Evolutionary conservation across 2,329 filamentous ascomycete species (phyloP).

Genomic region (Ophiostoma sp.): DNA sequence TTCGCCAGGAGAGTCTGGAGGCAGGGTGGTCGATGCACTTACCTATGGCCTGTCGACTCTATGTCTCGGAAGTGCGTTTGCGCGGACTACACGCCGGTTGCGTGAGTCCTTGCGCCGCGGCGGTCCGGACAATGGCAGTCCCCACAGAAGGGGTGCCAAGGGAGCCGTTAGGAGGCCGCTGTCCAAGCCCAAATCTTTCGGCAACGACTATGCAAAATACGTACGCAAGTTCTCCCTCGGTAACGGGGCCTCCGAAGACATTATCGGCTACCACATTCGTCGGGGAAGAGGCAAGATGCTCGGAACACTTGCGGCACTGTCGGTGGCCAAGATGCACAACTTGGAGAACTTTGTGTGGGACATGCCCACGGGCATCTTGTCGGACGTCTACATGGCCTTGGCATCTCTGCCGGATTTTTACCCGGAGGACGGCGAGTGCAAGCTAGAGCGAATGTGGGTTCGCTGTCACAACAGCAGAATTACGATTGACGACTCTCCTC

Average conservation of each 20-base stretch:
- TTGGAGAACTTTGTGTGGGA: conserved; percentile 82
- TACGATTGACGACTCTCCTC: not conserved
- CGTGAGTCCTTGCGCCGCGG: conserved; percentile 22
- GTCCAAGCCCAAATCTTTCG: conserved; percentile 29
- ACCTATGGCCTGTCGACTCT: conserved; percentile 77
- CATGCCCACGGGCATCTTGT: conserved; percentile 77
- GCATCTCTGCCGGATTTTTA: conserved; percentile 61
- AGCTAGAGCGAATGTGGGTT: conserved; percentile 70
- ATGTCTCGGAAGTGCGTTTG: conserved; percentile 57
- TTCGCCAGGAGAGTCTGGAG: conserved; percentile 56
- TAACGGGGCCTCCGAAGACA: conserved; percentile 74
- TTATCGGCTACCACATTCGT: conserved; percentile 72
- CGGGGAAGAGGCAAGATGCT: conserved; percentile 86
- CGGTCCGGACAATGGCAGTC: not conserved
- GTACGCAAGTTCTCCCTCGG: conserved; percentile 77
- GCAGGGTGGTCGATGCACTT: conserved; percentile 71
- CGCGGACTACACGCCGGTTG: conserved; percentile 36
- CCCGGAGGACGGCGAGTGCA: conserved; percentile 54
- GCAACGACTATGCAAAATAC: conserved; percentile 70
- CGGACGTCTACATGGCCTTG: conserved; percentile 75
- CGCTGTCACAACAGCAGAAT: conserved; percentile 74
- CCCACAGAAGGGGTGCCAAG: conserved; percentile 23
- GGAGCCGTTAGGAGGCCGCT: not conserved
- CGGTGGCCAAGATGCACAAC: conserved; percentile 74
- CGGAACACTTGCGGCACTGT: conserved; percentile 72